Conservation (phyloP, 2,329 filamentous ascomycete genomes). For the Fusarium stilboides region DNA sequence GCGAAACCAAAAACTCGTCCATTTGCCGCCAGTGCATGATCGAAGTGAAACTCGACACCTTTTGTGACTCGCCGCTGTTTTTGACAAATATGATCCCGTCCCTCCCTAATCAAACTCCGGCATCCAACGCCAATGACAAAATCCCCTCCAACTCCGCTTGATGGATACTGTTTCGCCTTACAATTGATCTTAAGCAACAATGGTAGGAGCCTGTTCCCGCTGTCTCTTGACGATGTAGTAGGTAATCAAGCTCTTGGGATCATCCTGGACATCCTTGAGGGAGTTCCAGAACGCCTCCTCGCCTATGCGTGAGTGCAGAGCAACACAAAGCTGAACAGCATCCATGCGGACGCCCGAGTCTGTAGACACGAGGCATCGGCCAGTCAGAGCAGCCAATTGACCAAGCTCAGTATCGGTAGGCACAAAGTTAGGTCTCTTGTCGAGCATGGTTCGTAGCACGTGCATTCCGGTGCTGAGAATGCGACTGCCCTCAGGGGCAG, state of each 20-base stretch:
- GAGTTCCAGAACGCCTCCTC: constrained; percentile 77
- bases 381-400: constrained; percentile 66
- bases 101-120: constrained; percentile 39
- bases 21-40: constrained; percentile 25
- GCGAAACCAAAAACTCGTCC: constrained; percentile 27
- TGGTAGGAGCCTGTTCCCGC: constrained; percentile 61
- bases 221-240: constrained; percentile 85
- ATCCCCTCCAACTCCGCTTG: constrained; percentile 14
- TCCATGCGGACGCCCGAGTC: constrained; percentile 79
- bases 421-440: constrained; percentile 63
- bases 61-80: constrained; percentile 18
- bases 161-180: constrained; percentile 1
- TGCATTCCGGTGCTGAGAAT: constrained; percentile 75
- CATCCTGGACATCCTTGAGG: constrained; percentile 76
- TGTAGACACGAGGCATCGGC: constrained; percentile 71
- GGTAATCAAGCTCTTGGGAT: constrained; percentile 82
- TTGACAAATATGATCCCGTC: constrained; percentile 18
- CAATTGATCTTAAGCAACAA: constrained; percentile 17
- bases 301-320: constrained; percentile 75
- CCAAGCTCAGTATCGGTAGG: constrained; percentile 68
- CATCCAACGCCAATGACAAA: constrained; percentile 42
- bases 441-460: constrained; percentile 73
- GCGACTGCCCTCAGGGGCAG: constrained; percentile 63
- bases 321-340: constrained; percentile 84
- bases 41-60: constrained; percentile 21